Percentiles rank a stretch among this genome's conserved stretches.
Conservation (phyloP, 1,139 yeast genomes). For the Sugiyamaella xylanicola region DNA sequence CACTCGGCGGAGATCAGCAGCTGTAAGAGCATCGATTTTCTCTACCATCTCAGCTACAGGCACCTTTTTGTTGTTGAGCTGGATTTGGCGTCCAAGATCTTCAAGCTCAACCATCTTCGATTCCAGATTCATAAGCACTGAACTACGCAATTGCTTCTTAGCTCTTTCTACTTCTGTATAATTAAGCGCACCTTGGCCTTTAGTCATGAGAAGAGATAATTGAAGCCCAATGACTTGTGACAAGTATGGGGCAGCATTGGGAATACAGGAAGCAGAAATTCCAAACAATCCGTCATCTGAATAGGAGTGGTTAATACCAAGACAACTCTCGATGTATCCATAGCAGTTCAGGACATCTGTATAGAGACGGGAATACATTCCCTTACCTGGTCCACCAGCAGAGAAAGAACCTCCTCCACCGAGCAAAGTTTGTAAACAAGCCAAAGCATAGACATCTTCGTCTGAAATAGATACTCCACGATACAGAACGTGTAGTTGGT, state of each 20-base stretch:
- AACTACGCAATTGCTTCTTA: conserved; percentile 87
- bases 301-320: conserved; percentile 87
- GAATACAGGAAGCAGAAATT: conserved; percentile 78
- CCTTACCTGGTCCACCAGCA: conserved; percentile 99
- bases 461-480: conserved; percentile 84
- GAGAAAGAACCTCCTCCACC: conserved; percentile 98
- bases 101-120: conserved; percentile 89
- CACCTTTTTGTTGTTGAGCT: conserved; percentile 77
- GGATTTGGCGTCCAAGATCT: conserved; percentile 93
- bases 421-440: conserved; percentile 85
- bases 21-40: conserved; percentile 67
- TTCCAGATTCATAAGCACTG: conserved; percentile 89
- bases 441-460: conserved; percentile 88
- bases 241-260: conserved; percentile 81
- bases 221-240: conserved; percentile 82
- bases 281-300: conserved; percentile 92
- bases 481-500: conserved; percentile 84
- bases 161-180: conserved; percentile 75
- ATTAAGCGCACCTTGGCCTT: conserved; percentile 58
- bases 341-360: conserved; percentile 89
- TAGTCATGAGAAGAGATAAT: conserved; percentile 62
- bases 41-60: conserved; percentile 81
- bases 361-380: conserved; percentile 94
- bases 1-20: conserved; percentile 67
- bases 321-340: conserved; percentile 88